Conservation (phyloP, 345 rosid genomes). For the Garcia nutans region DNA sequence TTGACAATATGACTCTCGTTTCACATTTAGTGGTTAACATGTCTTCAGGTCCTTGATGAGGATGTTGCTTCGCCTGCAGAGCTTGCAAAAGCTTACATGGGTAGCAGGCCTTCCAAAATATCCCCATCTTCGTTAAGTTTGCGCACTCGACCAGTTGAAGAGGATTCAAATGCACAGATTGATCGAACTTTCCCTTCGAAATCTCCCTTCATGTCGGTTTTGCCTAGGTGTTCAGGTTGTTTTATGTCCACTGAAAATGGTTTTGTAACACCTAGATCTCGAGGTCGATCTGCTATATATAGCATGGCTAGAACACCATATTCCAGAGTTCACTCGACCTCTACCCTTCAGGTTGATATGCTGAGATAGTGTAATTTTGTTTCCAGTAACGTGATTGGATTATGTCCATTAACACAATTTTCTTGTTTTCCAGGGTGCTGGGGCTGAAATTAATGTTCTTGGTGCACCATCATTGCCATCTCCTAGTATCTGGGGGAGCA, state of each 20-base stretch:
- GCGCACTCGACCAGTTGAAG: conserved; percentile 43
- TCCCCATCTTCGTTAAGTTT: conserved; percentile 52
- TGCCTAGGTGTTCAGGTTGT: conserved; percentile 48
- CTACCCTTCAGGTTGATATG: conserved; percentile 49
- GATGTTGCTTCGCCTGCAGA: conserved; percentile 80
- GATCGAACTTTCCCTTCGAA: conserved; percentile 39
- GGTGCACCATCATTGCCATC: conserved; percentile 44
- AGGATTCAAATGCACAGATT: conserved; percentile 41
- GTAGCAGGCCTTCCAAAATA: conserved; percentile 71
- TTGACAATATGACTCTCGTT: neutral
- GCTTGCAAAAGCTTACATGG: conserved; percentile 98
- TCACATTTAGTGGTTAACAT: conserved; percentile 26
- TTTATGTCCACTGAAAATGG: conserved; percentile 56
- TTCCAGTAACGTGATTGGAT: neutral
- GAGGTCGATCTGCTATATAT: conserved; percentile 87
- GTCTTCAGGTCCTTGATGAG: conserved; percentile 63
- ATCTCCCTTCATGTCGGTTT: conserved; percentile 49
- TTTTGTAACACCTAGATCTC: conserved; percentile 69
- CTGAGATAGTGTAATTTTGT: conserved; percentile 1
- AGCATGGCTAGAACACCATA: conserved; percentile 89
- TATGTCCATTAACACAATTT: neutral
- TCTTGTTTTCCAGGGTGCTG: conserved; percentile 40
- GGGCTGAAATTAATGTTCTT: conserved; percentile 28
- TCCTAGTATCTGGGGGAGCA: conserved; percentile 31
- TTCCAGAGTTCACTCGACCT: conserved; percentile 57